Evolutionary conservation across 441 rosid species (phyloP).

Genomic region (Manihot esculenta): DNA sequence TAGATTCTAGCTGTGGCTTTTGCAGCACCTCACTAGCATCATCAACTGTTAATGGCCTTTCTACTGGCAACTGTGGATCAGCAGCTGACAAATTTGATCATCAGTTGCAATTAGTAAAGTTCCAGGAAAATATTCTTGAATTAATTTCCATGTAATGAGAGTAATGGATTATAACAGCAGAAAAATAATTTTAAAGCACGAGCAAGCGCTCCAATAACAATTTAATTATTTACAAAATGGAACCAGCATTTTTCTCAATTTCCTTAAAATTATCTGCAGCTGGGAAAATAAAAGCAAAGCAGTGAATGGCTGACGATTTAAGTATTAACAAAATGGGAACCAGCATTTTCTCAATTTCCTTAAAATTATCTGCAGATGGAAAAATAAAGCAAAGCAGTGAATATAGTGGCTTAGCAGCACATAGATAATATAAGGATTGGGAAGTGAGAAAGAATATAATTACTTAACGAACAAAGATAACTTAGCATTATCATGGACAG

Average conservation of each 20-base stretch:
- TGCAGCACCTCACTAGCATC: constrained; percentile 43
- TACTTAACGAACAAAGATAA: background rate
- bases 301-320: too few relatives aligned
- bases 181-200: background rate
- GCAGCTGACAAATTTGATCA: constrained; percentile 29
- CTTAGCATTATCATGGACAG: background rate
- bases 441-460: background rate
- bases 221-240: background rate
- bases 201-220: background rate
- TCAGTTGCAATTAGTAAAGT: background rate
- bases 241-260: background rate
- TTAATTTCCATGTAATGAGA: background rate
- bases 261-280: constrained; percentile 7
- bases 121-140: background rate
- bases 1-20: constrained; percentile 44
- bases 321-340: background rate
- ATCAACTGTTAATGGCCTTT: constrained; percentile 44
- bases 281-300: background rate
- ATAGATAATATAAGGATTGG: background rate
- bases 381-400: background rate
- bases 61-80: constrained; percentile 25
- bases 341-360: background rate
- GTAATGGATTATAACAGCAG: background rate
- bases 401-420: background rate
- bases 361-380: background rate